phyloP scores from a whole-genome alignment of 768 basidiomycete genomes.

The Nevesoporus exiguus region DNA sequence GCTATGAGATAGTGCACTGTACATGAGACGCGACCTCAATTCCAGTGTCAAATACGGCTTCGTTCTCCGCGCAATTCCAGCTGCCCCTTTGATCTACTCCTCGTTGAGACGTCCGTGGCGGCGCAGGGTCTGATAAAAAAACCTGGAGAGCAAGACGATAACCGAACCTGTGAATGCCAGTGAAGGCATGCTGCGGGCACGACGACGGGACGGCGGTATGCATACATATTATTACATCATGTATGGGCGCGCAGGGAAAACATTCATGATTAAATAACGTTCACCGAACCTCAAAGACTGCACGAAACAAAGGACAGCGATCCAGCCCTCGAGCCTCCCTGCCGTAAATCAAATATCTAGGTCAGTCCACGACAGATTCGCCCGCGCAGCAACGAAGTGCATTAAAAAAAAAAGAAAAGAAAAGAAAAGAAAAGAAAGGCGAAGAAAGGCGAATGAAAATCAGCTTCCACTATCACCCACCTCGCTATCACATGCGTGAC shows the following conservation, averaged over 20 bases:
- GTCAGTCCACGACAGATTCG: no score
- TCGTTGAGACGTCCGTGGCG: neutral
- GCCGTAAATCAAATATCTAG: neutral
- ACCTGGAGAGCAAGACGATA: no score
- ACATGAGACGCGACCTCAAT: no score
- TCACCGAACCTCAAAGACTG: neutral
- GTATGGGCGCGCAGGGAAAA: neutral
- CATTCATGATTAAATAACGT: neutral
- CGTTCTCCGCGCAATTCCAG: neutral
- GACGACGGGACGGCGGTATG: neutral
- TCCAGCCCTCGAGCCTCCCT: neutral
- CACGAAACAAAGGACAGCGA: neutral
- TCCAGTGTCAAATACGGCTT: neutral
- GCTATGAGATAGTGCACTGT: no score
- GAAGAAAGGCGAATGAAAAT: neutral
- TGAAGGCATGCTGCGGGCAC: neutral
- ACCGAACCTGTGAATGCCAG: neutral
- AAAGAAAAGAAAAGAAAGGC: no score
- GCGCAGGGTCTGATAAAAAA: neutral
- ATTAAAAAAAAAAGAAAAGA: no score
- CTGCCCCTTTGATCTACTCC: no score
- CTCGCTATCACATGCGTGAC: constrained; percentile 6
- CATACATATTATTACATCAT: neutral
- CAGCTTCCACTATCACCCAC: neutral
- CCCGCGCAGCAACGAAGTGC: no score